Evolutionary conservation across 2,329 filamentous ascomycete species (phyloP).

Genomic region (Chaetomiaceae sp.): DNA sequence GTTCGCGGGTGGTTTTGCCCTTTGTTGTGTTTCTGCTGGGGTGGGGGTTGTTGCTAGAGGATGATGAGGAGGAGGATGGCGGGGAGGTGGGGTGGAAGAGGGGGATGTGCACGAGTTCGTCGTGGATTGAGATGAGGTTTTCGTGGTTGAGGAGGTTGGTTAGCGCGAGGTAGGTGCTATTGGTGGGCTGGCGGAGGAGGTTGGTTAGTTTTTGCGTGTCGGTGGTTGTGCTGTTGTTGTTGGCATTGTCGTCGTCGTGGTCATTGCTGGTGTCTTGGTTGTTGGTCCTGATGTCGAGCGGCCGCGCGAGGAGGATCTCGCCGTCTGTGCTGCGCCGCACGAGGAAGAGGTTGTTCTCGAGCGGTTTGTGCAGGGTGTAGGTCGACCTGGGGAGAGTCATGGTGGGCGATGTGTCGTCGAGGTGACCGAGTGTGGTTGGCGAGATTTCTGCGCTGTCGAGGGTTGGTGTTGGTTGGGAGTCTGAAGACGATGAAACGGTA

Average conservation of each 20-base stretch:
- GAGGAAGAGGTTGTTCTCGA: slow-evolving; percentile 31
- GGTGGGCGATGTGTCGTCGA: too few relatives aligned
- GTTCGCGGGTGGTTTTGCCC: too few relatives aligned
- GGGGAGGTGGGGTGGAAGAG: too few relatives aligned
- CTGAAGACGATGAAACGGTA: too few relatives aligned
- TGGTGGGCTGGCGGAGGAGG: neutral
- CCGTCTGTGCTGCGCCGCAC: slow-evolving; percentile 30
- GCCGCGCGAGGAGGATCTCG: slow-evolving; percentile 33
- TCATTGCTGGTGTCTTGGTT: slow-evolving; percentile 10
- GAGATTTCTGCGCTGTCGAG: too few relatives aligned
- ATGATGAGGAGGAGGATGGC: neutral
- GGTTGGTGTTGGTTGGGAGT: too few relatives aligned
- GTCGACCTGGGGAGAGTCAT: too few relatives aligned
- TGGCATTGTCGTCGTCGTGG: slow-evolving; percentile 16
- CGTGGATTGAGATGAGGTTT: slow-evolving; percentile 43
- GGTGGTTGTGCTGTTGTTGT: slow-evolving; percentile 10
- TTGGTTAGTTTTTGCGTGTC: too few relatives aligned
- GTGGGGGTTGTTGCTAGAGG: slow-evolving; percentile 15
- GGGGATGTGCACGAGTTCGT: slow-evolving; percentile 28
- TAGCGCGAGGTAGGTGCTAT: neutral
- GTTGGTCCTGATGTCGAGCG: slow-evolving; percentile 20
- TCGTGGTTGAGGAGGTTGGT: slow-evolving; percentile 43
- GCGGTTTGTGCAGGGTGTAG: slow-evolving; percentile 27
- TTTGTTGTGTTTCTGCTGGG: slow-evolving; percentile 17
- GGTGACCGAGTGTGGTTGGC: too few relatives aligned